These are phyloP conservation scores for Yamadazyma kitorensis DNA, from an alignment of 805 yeast genomes.

Conservation along the genomic window DNA sequence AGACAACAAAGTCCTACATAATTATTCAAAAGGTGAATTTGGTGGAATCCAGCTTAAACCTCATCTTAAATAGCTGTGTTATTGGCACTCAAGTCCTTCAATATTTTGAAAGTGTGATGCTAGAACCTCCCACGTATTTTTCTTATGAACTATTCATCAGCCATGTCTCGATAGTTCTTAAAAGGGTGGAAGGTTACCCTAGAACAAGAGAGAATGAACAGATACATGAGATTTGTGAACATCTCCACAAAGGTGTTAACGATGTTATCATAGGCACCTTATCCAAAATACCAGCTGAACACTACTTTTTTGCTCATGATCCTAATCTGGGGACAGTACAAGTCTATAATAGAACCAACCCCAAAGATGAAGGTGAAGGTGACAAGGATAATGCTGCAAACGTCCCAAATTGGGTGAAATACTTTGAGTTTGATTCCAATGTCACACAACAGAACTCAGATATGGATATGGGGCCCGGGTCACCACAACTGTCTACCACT, in stretches of 20 bases:
- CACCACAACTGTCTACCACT: not conserved
- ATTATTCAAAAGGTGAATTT: constrained; percentile 7
- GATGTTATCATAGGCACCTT: constrained; percentile 1
- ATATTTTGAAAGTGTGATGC: constrained; percentile 5
- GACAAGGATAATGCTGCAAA: not conserved
- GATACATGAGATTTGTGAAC: constrained; percentile 1
- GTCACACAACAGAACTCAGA: constrained; percentile 10
- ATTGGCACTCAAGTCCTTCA: constrained; percentile 5
- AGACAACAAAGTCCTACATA: constrained; percentile 2
- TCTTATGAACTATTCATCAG: constrained; percentile 8
- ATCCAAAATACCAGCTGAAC: constrained; percentile 1
- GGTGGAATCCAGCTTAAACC: constrained; percentile 1
- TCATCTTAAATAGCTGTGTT: constrained; percentile 6
- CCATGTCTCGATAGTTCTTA: constrained; percentile 6
- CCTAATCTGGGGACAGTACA: constrained; percentile 2
- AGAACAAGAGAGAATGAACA: not conserved
- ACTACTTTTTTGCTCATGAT: constrained; percentile 1
- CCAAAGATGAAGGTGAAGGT: not conserved
- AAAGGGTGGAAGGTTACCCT: constrained; percentile 2
- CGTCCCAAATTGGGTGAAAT: constrained; percentile 9
- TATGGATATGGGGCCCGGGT: not conserved
- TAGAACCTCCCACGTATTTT: constrained; percentile 8
- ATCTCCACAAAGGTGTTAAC: constrained; percentile 2
- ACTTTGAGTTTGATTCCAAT: constrained; percentile 6
- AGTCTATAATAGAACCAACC: not conserved